Percentiles rank a stretch among this genome's conserved stretches.
Conservation (phyloP, 176 grass and related monocot species). For the Eleusine coracana region DNA sequence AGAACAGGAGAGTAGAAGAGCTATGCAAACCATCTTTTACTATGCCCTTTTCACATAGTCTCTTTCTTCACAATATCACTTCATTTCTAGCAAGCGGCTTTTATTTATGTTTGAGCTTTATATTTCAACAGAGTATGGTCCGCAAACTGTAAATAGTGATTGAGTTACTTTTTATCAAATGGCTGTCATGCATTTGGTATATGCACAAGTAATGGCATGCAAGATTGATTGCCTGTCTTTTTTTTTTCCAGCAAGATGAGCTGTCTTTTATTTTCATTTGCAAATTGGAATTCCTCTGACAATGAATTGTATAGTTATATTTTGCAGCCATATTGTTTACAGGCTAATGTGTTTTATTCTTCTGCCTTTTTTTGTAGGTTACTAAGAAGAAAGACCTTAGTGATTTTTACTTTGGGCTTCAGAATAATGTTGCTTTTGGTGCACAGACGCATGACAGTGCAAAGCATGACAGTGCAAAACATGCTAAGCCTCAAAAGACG, state of each 20-base stretch:
- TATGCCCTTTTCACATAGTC: neutral
- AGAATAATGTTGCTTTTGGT: slow-evolving; percentile 90
- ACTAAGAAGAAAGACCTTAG: slow-evolving; percentile 97
- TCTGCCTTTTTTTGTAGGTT: slow-evolving; percentile 56
- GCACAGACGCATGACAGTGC: slow-evolving; percentile 32
- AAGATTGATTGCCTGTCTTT: slow-evolving; percentile 3
- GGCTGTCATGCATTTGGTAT: neutral
- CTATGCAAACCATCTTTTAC: neutral
- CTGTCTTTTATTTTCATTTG: neutral
- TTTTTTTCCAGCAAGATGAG: neutral
- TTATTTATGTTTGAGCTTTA: slow-evolving; percentile 9
- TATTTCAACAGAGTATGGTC: slow-evolving; percentile 10
- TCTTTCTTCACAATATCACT: slow-evolving; percentile 10
- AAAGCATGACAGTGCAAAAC: slow-evolving; percentile 36
- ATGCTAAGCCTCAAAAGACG: slow-evolving; percentile 37
- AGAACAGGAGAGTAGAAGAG: slow-evolving; percentile 10
- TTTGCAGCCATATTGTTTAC: neutral
- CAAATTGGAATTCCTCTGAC: slow-evolving; percentile 1
- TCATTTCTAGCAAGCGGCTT: neutral
- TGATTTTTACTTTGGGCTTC: slow-evolving; percentile 92
- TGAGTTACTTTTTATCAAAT: neutral
- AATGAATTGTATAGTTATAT: neutral
- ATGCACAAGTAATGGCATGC: neutral
- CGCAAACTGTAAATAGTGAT: neutral
- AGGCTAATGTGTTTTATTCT: slow-evolving; percentile 28